A percentile compares a stretch with the other conserved stretches of the same genome.
Conservation (phyloP, 164 flowering plant genomes). For the Magnolia kwangsiensis region DNA sequence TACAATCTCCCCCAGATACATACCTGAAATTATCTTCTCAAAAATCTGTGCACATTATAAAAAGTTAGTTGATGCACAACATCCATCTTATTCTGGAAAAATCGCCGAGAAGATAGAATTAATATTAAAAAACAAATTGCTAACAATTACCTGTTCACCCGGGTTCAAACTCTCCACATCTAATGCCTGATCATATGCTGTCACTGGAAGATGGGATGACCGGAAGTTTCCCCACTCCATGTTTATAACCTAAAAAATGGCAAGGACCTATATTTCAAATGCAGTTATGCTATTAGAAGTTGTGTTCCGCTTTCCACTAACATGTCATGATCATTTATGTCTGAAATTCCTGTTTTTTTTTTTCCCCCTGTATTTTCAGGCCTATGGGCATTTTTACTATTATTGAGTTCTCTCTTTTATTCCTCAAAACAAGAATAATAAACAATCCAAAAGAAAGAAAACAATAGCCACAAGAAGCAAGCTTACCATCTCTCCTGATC, state of each 20-base stretch:
- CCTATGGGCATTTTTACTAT: too few species aligned
- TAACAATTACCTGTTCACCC: constrained; percentile 68
- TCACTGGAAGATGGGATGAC: constrained; percentile 85
- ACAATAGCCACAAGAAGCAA: not conserved
- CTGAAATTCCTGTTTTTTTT: too few species aligned
- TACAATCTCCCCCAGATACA: constrained; percentile 93
- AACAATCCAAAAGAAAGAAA: not conserved
- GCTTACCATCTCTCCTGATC: constrained; percentile 89
- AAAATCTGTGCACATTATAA: constrained; percentile 52
- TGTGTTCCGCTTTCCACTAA: not conserved
- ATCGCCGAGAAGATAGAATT: not conserved
- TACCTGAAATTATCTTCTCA: constrained; percentile 94
- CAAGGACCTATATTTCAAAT: not conserved
- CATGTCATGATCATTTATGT: not conserved
- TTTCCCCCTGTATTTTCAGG: too few species aligned
- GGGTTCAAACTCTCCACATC: constrained; percentile 85
- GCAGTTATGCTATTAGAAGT: not conserved
- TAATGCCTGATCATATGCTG: constrained; percentile 74
- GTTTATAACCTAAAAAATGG: constrained; percentile 70
- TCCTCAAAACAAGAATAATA: not conserved
- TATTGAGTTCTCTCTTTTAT: too few species aligned
- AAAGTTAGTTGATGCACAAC: constrained; percentile 1
- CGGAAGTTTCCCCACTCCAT: constrained; percentile 99
- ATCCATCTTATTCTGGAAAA: constrained; percentile 1
- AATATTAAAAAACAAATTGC: not conserved